Base-by-base conservation (phyloP, 331 rosid species). In the Saraca asoca region DNA sequence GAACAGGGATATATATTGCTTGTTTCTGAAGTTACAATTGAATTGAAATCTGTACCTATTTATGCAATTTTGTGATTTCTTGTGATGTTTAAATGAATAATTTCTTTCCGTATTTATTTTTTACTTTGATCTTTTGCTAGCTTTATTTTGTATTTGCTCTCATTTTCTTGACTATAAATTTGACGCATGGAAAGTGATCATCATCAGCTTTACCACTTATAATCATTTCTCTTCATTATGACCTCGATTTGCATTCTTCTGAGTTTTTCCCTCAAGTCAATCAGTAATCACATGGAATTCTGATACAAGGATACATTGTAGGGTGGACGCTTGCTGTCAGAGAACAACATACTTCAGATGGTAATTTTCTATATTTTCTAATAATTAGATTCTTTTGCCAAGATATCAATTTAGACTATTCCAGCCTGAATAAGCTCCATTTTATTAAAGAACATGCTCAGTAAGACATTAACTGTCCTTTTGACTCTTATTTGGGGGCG, bases 291-390 rank as follows among this genome's bases (percentile, higher is more conserved):
- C 31, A 15, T 62, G 76, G 45, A 58, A 38, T 68, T 54, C 74
- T 70, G 56, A 82, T 76, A 51, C 19, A 61, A 63, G 45, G 41
- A n/a, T 68, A 42, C 52, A 66, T 49, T 82, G 75, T 58, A 94
- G 99, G 89, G 77, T 75, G 91, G 80, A 67, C 80, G 80, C 46
- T 58, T 86, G 72, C 84, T 31, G 58, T 59, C 83, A 18, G 97
- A 94, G 79, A 88, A 82, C 74, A 80, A 67, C 63, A 69, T 94
- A 55, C 91, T 94, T 62, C 84, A 81, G 64, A 80, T 88, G 99
- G 99, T 94, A 88, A 81, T 66, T 62, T 60, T 64, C 48, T 24
- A 12, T 37, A 46, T 48, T 48, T 51, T 33, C 61, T 20, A 9
- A 54, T 57, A 33, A 29, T 59, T 61, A 18, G 44, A 51, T 60